These are phyloP conservation scores for Amanita muscaria DNA, from an alignment of 768 basidiomycete species.

Conservation along the genomic window DNA sequence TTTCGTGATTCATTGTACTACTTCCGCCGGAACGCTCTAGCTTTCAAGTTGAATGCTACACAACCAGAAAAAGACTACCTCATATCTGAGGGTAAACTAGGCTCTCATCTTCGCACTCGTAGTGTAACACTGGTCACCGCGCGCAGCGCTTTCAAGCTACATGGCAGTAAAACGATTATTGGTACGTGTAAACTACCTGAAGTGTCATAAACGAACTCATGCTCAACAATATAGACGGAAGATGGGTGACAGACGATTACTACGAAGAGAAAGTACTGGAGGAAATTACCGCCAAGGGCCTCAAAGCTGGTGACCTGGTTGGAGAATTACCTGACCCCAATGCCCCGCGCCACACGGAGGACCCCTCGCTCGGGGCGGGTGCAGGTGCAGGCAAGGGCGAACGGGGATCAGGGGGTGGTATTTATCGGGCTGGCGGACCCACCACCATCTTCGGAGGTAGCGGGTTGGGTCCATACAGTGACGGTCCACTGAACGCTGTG, in stretches of 20 bases:
- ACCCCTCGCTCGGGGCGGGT: slow-evolving; percentile 31
- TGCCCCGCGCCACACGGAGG: slow-evolving; percentile 40
- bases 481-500: slow-evolving; percentile 78
- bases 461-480: slow-evolving; percentile 84
- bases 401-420: slow-evolving; percentile 50
- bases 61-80: slow-evolving; percentile 89
- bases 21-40: slow-evolving; percentile 84
- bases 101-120: slow-evolving; percentile 79
- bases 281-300: slow-evolving; percentile 73
- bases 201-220: not conserved
- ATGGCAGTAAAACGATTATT: slow-evolving; percentile 85
- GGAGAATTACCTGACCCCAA: slow-evolving; percentile 76
- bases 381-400: slow-evolving; percentile 32
- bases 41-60: slow-evolving; percentile 85
- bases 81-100: slow-evolving; percentile 81
- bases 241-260: slow-evolving; percentile 94
- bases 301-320: slow-evolving; percentile 75
- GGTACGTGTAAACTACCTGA: slow-evolving; percentile 32
- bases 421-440: slow-evolving; percentile 87
- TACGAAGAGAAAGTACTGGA: slow-evolving; percentile 78
- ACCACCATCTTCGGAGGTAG: slow-evolving; percentile 84
- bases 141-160: slow-evolving; percentile 87
- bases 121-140: slow-evolving; percentile 93
- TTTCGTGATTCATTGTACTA: slow-evolving; percentile 98
- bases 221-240: slow-evolving; percentile 52